These are phyloP conservation scores for Diaporthe destruens DNA, from an alignment of 2,329 filamentous ascomycete genomes.

Conservation along the genomic window DNA sequence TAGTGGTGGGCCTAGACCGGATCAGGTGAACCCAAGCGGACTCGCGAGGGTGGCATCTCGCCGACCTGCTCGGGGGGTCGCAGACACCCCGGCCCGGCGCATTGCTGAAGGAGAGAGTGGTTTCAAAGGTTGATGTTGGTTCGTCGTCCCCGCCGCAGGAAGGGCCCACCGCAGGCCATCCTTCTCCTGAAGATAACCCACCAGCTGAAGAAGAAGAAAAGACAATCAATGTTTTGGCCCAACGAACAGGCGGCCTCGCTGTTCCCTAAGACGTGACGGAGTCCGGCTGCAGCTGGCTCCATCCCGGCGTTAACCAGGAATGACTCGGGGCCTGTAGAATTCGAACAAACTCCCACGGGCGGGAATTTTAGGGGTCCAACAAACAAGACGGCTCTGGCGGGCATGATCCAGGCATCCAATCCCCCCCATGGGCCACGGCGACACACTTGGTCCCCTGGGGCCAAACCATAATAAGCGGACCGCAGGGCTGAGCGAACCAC, in stretches of 20 bases:
- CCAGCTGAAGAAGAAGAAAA: background rate
- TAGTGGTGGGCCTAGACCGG: constrained; percentile 14
- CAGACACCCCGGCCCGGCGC: constrained; percentile 17
- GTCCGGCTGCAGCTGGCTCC: background rate
- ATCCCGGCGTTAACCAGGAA: background rate
- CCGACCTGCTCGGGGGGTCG: constrained; percentile 6
- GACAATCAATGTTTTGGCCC: background rate
- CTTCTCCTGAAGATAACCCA: constrained; percentile 13
- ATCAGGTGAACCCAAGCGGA: background rate
- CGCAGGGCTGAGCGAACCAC: constrained; percentile 30
- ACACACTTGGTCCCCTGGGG: constrained; percentile 8
- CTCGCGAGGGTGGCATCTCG: background rate
- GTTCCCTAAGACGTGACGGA: background rate
- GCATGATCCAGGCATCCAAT: constrained; percentile 7
- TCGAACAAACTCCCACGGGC: too few species aligned
- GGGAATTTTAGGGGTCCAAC: constrained; percentile 3
- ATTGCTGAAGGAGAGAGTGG: constrained; percentile 2
- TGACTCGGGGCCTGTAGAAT: background rate
- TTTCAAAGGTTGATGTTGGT: constrained; percentile 27
- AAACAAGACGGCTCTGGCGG: background rate
- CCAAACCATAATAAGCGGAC: constrained; percentile 26
- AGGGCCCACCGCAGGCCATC: constrained; percentile 5
- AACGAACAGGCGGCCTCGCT: constrained; percentile 16
- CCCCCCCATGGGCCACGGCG: background rate
- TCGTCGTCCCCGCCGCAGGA: background rate